Percentiles rank a stretch among this genome's conserved stretches.
Evolutionary conservation across 495 filamentous ascomycete genomes (phyloP).

Genomic region (Xylaria acuta): DNA sequence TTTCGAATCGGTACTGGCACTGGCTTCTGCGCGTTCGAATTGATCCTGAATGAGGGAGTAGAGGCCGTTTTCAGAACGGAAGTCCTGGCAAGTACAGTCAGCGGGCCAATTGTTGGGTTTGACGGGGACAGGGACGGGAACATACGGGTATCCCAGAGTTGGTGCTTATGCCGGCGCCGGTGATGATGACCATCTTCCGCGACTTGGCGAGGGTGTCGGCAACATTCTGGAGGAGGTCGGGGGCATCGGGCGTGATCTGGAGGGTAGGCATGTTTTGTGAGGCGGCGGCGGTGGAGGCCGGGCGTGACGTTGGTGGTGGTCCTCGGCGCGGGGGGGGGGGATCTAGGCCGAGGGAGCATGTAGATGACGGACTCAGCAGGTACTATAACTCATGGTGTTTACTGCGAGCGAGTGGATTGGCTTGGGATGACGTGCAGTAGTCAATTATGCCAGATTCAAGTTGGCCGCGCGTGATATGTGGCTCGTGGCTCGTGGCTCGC

Average conservation of each 20-base stretch:
- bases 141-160: conserved; percentile 75
- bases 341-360: not conserved
- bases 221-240: conserved; percentile 62
- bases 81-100: conserved; percentile 61
- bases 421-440: not conserved
- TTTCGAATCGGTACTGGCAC: not conserved
- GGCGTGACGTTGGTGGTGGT: not conserved
- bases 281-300: conserved; percentile 1
- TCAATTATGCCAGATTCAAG: not conserved
- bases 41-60: conserved; percentile 72
- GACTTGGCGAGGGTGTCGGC: conserved; percentile 66
- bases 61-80: conserved; percentile 72
- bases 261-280: conserved; percentile 58
- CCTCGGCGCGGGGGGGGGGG: not conserved
- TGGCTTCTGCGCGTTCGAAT: conserved; percentile 57
- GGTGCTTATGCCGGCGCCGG: conserved; percentile 74
- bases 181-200: conserved; percentile 69
- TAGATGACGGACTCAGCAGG: conserved; percentile 5
- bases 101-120: not conserved
- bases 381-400: conserved; percentile 4
- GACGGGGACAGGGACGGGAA: not conserved
- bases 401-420: not conserved
- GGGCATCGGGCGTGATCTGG: conserved; percentile 56
- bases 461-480: not conserved
- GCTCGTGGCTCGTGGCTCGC: not conserved